These are phyloP conservation scores for Salicornia ramosissima DNA, from an alignment of 148 eudicot species.

Conservation along the genomic window DNA sequence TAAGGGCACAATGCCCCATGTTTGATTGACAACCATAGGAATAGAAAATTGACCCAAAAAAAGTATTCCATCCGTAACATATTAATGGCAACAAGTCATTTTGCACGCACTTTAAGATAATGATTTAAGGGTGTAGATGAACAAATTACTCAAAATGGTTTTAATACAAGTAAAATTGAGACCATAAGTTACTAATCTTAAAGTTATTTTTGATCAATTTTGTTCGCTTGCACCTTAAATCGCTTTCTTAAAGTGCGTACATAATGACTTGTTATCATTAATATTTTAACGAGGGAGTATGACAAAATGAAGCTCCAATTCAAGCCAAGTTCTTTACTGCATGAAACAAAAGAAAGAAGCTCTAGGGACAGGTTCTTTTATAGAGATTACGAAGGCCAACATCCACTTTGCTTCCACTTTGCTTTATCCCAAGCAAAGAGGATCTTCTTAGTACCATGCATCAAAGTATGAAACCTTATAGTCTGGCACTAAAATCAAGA, in stretches of 20 bases:
- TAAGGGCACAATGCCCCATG: background rate
- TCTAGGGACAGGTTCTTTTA: background rate
- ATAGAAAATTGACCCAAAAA: too few species aligned
- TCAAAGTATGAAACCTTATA: background rate
- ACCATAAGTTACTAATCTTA: too few species aligned
- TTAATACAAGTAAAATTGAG: too few species aligned
- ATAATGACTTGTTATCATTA: too few species aligned
- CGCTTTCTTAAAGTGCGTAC: too few species aligned
- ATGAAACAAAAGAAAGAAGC: background rate
- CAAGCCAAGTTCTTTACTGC: background rate
- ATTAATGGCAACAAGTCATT: too few species aligned
- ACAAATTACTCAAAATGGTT: too few species aligned
- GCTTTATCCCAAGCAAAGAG: background rate
- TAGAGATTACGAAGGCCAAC: background rate
- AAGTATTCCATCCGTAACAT: too few species aligned
- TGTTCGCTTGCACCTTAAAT: too few species aligned
- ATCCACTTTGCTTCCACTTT: conserved; percentile 7
- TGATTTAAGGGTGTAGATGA: too few species aligned
- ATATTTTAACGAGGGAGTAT: background rate
- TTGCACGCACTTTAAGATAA: too few species aligned
- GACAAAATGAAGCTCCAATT: background rate
- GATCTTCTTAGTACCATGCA: background rate
- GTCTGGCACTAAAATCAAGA: background rate
- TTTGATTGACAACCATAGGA: background rate
- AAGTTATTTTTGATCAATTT: too few species aligned